Percentiles rank a stretch among this genome's conserved stretches.
phyloP scores from a whole-genome alignment of 306 rosid species.

The Citrullus amarus region DNA sequence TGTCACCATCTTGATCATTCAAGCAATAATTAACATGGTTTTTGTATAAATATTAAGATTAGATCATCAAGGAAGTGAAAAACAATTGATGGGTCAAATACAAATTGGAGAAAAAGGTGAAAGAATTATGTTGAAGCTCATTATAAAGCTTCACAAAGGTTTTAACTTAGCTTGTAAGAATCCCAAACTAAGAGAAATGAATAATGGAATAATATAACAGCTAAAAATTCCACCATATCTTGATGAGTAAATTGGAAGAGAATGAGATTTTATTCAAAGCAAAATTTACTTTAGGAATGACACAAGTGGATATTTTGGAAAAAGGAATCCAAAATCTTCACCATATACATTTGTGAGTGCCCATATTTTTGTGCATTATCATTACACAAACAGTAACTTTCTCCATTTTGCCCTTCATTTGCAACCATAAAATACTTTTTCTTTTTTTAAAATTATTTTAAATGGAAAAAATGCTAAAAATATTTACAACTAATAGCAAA shows the following conservation, averaged over 20 bases:
- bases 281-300: neutral
- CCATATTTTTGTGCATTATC: neutral
- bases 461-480: no score
- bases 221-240: neutral
- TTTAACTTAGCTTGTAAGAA: conserved; percentile 1
- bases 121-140: neutral
- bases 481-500: no score
- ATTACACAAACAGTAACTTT: neutral
- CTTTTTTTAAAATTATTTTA: no score
- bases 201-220: neutral
- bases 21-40: neutral
- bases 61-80: neutral
- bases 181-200: neutral
- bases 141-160: neutral
- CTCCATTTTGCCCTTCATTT: neutral
- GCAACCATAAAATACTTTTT: neutral
- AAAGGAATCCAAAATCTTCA: neutral
- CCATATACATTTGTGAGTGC: neutral
- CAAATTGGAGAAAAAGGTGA: neutral
- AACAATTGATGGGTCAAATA: neutral
- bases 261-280: neutral
- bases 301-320: neutral
- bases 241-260: neutral
- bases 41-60: neutral
- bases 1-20: neutral